phyloP scores from a whole-genome alignment of 2,329 filamentous ascomycete species.

The Didymella lethalis region DNA sequence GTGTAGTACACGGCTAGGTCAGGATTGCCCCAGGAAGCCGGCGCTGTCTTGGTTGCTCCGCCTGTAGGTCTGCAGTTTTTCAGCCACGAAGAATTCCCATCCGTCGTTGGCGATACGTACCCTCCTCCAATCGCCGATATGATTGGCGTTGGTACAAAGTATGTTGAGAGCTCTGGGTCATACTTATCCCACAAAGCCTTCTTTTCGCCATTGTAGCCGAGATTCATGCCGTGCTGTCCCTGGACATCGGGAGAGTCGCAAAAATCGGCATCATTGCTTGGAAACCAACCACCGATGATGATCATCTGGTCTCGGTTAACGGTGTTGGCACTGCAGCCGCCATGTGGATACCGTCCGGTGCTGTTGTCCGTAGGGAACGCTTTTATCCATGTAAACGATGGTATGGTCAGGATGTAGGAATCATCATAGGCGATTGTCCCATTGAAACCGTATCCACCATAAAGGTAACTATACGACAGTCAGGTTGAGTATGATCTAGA shows the following conservation, averaged over 20 bases:
- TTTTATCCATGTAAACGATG: conserved; percentile 70
- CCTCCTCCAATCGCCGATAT: conserved; percentile 56
- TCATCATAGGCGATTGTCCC: conserved; percentile 65
- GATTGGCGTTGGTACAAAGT: conserved; percentile 63
- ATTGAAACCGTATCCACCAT: conserved; percentile 64
- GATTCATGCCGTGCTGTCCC: conserved; percentile 65
- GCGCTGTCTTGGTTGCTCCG: conserved; percentile 62
- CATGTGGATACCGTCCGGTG: conserved; percentile 57
- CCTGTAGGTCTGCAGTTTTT: conserved; percentile 54
- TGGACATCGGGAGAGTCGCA: conserved; percentile 64
- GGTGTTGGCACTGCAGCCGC: conserved; percentile 65
- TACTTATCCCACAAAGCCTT: conserved; percentile 62
- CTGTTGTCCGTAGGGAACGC: conserved; percentile 57
- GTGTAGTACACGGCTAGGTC: conserved; percentile 65
- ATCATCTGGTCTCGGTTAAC: conserved; percentile 67
- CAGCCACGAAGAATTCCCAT: conserved; percentile 26
- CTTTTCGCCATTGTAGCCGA: conserved; percentile 60
- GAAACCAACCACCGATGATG: conserved; percentile 67
- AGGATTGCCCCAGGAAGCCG: conserved; percentile 59
- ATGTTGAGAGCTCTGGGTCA: conserved; percentile 59
- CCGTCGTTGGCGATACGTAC: conserved; percentile 32
- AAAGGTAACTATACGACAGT: conserved; percentile 61
- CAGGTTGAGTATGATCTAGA: neutral
- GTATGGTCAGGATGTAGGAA: conserved; percentile 68
- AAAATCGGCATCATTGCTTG: conserved; percentile 41